phyloP scores from a whole-genome alignment of 768 basidiomycete genomes.

The Coprinopsis strossmayeri region DNA sequence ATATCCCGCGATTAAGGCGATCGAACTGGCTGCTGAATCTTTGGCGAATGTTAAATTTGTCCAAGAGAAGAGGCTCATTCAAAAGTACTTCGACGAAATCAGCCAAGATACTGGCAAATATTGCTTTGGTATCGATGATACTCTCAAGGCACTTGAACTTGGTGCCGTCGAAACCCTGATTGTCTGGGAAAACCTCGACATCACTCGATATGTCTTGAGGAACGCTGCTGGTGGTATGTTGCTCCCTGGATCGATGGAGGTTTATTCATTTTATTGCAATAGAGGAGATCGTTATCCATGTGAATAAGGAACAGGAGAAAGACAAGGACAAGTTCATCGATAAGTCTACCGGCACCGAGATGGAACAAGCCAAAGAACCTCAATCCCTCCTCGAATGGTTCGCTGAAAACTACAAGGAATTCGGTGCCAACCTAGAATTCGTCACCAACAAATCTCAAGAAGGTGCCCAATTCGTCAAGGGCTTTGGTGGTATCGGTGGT shows the following conservation, averaged over 20 bases:
- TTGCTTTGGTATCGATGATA: slow-evolving; percentile 97
- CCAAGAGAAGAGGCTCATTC: slow-evolving; percentile 96
- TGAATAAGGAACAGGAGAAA: slow-evolving; percentile 78
- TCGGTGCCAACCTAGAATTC: slow-evolving; percentile 93
- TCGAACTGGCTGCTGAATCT: slow-evolving; percentile 93
- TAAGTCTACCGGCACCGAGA: slow-evolving; percentile 91
- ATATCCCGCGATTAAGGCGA: slow-evolving; percentile 51
- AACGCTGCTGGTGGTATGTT: slow-evolving; percentile 87
- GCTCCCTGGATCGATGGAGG: too few relatives aligned
- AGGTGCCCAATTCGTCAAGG: slow-evolving; percentile 96
- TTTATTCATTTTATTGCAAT: too few relatives aligned
- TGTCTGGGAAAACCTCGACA: slow-evolving; percentile 97
- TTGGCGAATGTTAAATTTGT: slow-evolving; percentile 99
- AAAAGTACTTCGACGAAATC: slow-evolving; percentile 99
- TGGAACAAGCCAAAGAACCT: slow-evolving; percentile 84
- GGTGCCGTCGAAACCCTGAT: slow-evolving; percentile 96
- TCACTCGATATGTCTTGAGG: slow-evolving; percentile 79
- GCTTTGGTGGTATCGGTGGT: slow-evolving; percentile 97
- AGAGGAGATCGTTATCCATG: slow-evolving; percentile 84
- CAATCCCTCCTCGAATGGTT: slow-evolving; percentile 95
- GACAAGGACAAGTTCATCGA: slow-evolving; percentile 94
- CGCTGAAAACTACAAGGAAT: slow-evolving; percentile 97
- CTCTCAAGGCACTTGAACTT: slow-evolving; percentile 91
- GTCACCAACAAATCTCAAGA: slow-evolving; percentile 96
- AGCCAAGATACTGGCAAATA: slow-evolving; percentile 94